Conservation (phyloP, 208 protist genomes). For the Trypanosoma avium region DNA sequence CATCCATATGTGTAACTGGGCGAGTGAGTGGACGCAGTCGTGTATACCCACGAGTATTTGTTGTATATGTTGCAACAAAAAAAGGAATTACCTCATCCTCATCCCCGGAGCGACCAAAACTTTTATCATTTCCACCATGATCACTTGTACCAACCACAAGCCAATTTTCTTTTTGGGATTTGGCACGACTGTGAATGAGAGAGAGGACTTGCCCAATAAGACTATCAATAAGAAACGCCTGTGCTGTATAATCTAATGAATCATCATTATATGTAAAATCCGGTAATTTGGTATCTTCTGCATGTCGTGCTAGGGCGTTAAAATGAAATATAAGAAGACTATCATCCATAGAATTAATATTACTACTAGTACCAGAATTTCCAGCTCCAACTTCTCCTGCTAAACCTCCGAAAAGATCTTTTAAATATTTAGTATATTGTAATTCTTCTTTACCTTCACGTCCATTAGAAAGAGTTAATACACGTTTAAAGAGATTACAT, state of each 20-base stretch:
- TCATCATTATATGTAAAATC: conserved; percentile 50
- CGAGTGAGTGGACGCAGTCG: conserved; percentile 37
- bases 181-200: conserved; percentile 51
- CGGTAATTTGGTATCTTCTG: conserved; percentile 40
- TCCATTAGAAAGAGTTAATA: conserved; percentile 33
- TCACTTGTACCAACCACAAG: conserved; percentile 64
- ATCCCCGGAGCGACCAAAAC: conserved; percentile 30
- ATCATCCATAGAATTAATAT: no score
- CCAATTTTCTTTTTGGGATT: conserved; percentile 75
- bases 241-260: conserved; percentile 49
- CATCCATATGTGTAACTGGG: conserved; percentile 64
- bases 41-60: conserved; percentile 39
- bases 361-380: no score
- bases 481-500: conserved; percentile 54
- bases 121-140: conserved; percentile 64
- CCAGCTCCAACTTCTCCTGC: conserved; percentile 33
- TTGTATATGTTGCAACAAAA: conserved; percentile 61
- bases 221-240: conserved; percentile 72
- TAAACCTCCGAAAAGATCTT: conserved; percentile 51
- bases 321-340: conserved; percentile 74
- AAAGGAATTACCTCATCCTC: conserved; percentile 48
- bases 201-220: conserved; percentile 68
- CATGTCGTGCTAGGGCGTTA: conserved; percentile 54
- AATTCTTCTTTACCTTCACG: conserved; percentile 36
- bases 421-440: conserved; percentile 45